Base-by-base conservation (phyloP, 352 stramenopile species). In the Pythium insidiosum region DNA sequence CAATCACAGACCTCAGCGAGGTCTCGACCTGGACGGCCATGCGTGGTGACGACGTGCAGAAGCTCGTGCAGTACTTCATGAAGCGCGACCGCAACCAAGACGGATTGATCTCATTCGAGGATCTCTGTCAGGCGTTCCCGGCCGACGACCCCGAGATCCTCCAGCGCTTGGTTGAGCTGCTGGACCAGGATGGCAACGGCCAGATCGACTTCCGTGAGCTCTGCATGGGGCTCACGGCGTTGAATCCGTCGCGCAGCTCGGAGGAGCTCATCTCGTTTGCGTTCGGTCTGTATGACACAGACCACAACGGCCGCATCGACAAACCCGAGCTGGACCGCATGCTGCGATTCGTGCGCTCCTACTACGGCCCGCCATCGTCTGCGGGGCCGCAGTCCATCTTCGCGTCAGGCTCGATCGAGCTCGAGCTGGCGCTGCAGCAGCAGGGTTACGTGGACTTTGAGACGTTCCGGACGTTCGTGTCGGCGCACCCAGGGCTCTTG, bases 151-250 rank as follows among this genome's bases (percentile, higher is more conserved):
- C 54, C 0, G 50, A 59, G 38, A 51, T 88, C 22, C 60, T 88
- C 9, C 52, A 68, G 42, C 67, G 76, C 22, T 57, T 84, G 31
- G 84, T 84, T 28, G 43, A 68, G 25, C 55, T 88, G 36, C 50
- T 88, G 6, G 74, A 88, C 38, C 30, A 62, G 5, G 62, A 88
- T 35, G 65, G 69, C 42, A 83, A 66, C 35, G 74, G 74, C 15
- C 59, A 66, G 39, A 81, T 88, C 44, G 74, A 88, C 45, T 88
- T 87, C 47, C 68, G 74, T 16, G 74, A 87, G 46, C 59, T 87
- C 33, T 87, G 74, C 31, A 56, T 84, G 43, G 69, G 58, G 2
- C 56, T 88, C n/a, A 59, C 63, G 6, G 62, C 61, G 7, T 48
- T 88, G 16, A 81, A 79, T 42, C 58, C 66, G 16, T 58, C 57